Evolutionary conservation across 345 rosid species (phyloP).

Genomic region (Carallia pectinifolia): DNA sequence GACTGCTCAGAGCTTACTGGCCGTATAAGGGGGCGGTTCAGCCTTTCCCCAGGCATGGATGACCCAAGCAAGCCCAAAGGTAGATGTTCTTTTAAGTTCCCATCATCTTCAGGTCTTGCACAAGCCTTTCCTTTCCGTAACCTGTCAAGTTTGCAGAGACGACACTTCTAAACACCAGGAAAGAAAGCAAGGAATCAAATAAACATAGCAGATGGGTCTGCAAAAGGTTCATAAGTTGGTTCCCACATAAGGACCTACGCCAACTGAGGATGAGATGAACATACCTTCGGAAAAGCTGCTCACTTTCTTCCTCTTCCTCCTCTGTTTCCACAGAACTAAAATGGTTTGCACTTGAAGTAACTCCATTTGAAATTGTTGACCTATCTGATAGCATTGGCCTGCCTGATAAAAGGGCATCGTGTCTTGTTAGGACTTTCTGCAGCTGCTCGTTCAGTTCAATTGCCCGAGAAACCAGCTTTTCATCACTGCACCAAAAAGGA

Average conservation of each 20-base stretch:
- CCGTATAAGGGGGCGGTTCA: constrained; percentile 79
- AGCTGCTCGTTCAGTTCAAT: constrained; percentile 89
- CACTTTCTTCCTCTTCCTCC: constrained; percentile 76
- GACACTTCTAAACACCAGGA: constrained; percentile 9
- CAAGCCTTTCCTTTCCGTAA: constrained; percentile 85
- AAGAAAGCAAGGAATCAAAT: neutral
- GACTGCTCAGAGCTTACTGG: constrained; percentile 47
- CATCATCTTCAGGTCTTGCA: constrained; percentile 81
- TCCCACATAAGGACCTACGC: neutral
- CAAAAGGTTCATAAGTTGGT: neutral
- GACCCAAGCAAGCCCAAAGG: constrained; percentile 52
- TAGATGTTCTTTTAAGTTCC: constrained; percentile 30
- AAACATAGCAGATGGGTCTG: neutral
- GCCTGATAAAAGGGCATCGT: constrained; percentile 68
- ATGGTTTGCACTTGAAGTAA: constrained; percentile 35
- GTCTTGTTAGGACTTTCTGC: constrained; percentile 76
- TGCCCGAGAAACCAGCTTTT: constrained; percentile 81
- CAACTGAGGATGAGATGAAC: neutral
- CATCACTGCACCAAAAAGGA: constrained; percentile 56
- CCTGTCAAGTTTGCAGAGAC: constrained; percentile 38
- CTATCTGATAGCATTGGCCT: constrained; percentile 18
- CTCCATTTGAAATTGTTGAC: constrained; percentile 16
- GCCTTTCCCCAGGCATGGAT: constrained; percentile 46
- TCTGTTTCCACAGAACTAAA: constrained; percentile 45
- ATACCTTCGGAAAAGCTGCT: constrained; percentile 88